Percentiles rank a stretch among this genome's conserved stretches.
Evolutionary conservation across 73 alveolate species (phyloP).

Genomic region (Paramecium bursaria): DNA sequence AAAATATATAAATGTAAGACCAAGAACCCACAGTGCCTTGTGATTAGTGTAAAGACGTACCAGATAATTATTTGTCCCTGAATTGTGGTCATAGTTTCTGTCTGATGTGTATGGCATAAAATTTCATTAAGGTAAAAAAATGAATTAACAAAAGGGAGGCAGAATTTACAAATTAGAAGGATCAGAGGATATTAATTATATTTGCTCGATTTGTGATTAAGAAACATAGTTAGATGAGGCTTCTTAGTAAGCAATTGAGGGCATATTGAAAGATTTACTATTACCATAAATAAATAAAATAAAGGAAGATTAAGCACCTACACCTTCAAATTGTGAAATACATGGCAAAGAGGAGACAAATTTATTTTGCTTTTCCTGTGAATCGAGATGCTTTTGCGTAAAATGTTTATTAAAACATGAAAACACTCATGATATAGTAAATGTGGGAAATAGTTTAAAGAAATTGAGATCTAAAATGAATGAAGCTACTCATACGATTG

Average conservation of each 20-base stretch:
- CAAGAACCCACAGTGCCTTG: too few species aligned
- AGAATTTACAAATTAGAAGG: slow-evolving; percentile 52
- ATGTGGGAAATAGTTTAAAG: slow-evolving; percentile 30
- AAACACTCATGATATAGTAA: slow-evolving; percentile 39
- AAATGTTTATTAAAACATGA: slow-evolving; percentile 47
- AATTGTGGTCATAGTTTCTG: slow-evolving; percentile 55
- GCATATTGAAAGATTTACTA: slow-evolving; percentile 19
- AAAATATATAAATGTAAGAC: too few species aligned
- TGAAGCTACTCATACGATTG: slow-evolving; percentile 54
- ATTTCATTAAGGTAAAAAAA: slow-evolving; percentile 21
- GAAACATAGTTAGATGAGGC: slow-evolving; percentile 51
- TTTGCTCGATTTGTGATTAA: slow-evolving; percentile 30
- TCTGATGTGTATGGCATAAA: slow-evolving; percentile 32
- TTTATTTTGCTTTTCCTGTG: slow-evolving; percentile 52
- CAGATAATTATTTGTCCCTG: slow-evolving; percentile 46
- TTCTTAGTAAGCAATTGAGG: slow-evolving; percentile 22
- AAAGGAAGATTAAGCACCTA: background rate
- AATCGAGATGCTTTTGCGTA: slow-evolving; percentile 33
- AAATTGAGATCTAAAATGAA: slow-evolving; percentile 50
- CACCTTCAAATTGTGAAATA: slow-evolving; percentile 26
- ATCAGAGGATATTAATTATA: slow-evolving; percentile 13
- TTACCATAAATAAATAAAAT: slow-evolving; percentile 5
- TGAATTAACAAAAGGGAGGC: slow-evolving; percentile 35
- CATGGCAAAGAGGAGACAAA: slow-evolving; percentile 49
- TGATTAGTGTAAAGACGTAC: slow-evolving; percentile 54